A percentile compares a stretch with the other conserved stretches of the same genome.
Conservation (phyloP, 176 grass and related monocot genomes). For the Olyra latifolia region DNA sequence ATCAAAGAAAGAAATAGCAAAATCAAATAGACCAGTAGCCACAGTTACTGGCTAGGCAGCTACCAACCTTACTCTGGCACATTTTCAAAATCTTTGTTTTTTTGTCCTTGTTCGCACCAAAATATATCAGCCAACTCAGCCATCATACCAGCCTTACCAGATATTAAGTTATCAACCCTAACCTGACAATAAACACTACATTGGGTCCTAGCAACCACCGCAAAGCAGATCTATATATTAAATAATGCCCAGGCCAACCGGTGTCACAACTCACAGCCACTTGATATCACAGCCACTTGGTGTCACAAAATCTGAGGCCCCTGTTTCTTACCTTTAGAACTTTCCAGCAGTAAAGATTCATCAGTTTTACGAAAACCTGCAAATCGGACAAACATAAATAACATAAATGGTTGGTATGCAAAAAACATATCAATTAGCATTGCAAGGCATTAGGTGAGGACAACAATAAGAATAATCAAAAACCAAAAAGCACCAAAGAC, state of each 20-base stretch:
- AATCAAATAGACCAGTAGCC: too few relatives aligned
- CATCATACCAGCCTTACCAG: neutral
- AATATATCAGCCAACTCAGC: neutral
- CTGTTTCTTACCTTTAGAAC: slow-evolving; percentile 59
- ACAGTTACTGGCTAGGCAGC: too few relatives aligned
- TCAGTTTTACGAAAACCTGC: slow-evolving; percentile 82
- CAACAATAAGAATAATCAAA: neutral
- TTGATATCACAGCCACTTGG: neutral
- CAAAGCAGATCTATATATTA: neutral
- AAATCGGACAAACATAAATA: slow-evolving; percentile 18
- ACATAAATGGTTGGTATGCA: neutral
- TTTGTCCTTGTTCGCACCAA: neutral
- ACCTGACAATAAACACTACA: neutral
- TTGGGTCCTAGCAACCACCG: neutral
- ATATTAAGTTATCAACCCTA: neutral
- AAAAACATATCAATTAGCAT: neutral
- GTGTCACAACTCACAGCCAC: neutral
- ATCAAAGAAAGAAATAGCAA: too few relatives aligned
- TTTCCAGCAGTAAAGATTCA: slow-evolving; percentile 79
- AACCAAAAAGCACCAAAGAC: slow-evolving; percentile 2
- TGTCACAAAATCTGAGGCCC: neutral
- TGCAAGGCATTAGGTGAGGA: neutral
- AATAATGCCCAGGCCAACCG: neutral
- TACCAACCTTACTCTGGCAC: too few relatives aligned
- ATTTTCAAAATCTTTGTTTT: too few relatives aligned